Evolutionary conservation across 768 basidiomycete species (phyloP), one percentile per base, ranked within the genome.

Genomic region (Zangia roseola): DNA sequence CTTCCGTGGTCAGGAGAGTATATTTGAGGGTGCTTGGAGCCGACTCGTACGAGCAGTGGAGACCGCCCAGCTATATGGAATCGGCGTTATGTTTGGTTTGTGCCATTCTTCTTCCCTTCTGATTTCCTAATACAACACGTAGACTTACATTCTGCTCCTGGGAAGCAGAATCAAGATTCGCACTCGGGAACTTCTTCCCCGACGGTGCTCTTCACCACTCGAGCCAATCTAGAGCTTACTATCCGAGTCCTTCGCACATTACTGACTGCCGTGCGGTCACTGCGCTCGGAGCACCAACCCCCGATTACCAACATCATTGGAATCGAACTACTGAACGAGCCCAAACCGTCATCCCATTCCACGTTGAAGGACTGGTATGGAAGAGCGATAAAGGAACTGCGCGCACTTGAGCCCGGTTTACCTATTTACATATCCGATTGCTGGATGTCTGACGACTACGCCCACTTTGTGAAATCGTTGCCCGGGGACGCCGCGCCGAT

Each of bases 141-240:
- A 86, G 87, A 88, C 64, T 73, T 89, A 4, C 87, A 88, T 53
- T 80, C 85, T 17, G 86, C 83, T 1, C 83, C 86, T 1, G 87
- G 87, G 9, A 87, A 85, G 59, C 88, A 89, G 57, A 90, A 88
- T 56, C 63, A 70, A 23, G 84, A 86, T 61, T 62, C 83, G 1
- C 86, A 89, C 56, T 74, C 80, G 6, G 86, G 86, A 6, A 80
- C 81, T 2, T 83, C 80, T 16, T 72, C 75, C 14, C 49, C 70
- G 17, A 46, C 63, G 26, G 68, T 81, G 12, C 68, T 69, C 14
- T 83, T 84, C 56, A 81, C 85, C 60, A 65, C 64, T 25, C 56
- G 58, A 16, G 67, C 61, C 43, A 74, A 81, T 57, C 74, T 78
- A 44, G 57, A 68, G 4, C 76, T 74, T 30, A 81, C 82, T 0